Evolutionary conservation across 257 asterid genomes (phyloP).

Genomic region (Perilla frutescens): DNA sequence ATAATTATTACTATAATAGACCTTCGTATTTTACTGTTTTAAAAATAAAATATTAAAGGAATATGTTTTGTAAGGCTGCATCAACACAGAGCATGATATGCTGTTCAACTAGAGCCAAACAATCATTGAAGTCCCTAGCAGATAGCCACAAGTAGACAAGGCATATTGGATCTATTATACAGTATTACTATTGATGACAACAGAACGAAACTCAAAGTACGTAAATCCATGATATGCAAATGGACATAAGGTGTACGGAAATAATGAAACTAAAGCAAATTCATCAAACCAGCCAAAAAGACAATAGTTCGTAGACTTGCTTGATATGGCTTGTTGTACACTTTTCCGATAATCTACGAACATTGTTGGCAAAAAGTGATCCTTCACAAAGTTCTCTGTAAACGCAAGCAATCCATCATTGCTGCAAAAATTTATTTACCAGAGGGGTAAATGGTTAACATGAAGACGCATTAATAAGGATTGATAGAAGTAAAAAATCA

Average conservation of each 20-base stretch:
- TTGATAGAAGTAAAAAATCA: conserved; percentile 16
- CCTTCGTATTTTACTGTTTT: neutral
- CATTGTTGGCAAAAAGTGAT: conserved; percentile 97
- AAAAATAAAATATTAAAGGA: too few species aligned
- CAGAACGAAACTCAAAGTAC: conserved; percentile 10
- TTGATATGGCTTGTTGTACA: conserved; percentile 99
- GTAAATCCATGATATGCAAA: conserved; percentile 4
- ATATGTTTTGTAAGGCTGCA: too few species aligned
- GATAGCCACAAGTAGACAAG: conserved; percentile 19
- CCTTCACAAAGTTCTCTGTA: conserved; percentile 97
- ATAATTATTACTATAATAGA: neutral
- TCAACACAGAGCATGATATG: too few species aligned
- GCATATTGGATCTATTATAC: conserved; percentile 10
- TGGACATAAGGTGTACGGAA: conserved; percentile 8
- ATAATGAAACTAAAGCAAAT: conserved; percentile 36
- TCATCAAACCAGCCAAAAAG: conserved; percentile 33
- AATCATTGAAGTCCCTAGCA: too few species aligned
- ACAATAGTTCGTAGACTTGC: conserved; percentile 57
- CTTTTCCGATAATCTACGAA: conserved; percentile 98
- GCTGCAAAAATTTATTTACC: conserved; percentile 57
- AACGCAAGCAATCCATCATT: conserved; percentile 94
- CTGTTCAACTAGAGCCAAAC: too few species aligned
- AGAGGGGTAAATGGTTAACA: conserved; percentile 33
- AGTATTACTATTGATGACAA: conserved; percentile 4
- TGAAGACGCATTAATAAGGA: conserved; percentile 30